phyloP scores from a whole-genome alignment of 768 basidiomycete species.

The Boletus eberwhitei region DNA sequence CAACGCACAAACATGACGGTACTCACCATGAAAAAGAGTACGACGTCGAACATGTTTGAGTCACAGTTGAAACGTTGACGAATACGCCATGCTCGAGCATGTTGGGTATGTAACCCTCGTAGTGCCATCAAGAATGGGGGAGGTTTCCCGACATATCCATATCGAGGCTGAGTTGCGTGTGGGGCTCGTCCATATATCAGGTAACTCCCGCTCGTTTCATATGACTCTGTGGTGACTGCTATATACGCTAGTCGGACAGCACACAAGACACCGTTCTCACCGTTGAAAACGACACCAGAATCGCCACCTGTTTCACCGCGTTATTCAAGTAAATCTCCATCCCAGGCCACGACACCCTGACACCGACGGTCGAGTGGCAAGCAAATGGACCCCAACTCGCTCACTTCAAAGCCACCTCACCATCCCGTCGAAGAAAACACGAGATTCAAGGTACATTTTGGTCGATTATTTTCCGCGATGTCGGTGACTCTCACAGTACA shows the following conservation, averaged over 20 bases:
- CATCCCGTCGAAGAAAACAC: constrained; percentile 19
- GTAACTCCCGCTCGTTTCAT: background rate
- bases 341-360: background rate
- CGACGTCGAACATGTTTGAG: too few relatives aligned
- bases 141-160: too few relatives aligned
- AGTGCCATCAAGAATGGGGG: too few relatives aligned
- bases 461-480: background rate
- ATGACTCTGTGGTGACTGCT: background rate
- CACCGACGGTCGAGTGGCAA: background rate
- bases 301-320: too few relatives aligned
- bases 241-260: background rate
- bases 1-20: too few relatives aligned
- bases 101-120: too few relatives aligned
- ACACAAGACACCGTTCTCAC: background rate
- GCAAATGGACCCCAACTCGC: constrained; percentile 15
- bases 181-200: background rate
- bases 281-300: background rate
- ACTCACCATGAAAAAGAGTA: too few relatives aligned
- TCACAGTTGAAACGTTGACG: too few relatives aligned
- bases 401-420: constrained; percentile 10
- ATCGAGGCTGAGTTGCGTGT: too few relatives aligned
- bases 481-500: background rate
- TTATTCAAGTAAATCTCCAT: too few relatives aligned
- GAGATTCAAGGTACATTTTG: constrained; percentile 24
- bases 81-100: too few relatives aligned